phyloP scores from a whole-genome alignment of 257 asterid genomes.

The Linaria vulgaris region DNA sequence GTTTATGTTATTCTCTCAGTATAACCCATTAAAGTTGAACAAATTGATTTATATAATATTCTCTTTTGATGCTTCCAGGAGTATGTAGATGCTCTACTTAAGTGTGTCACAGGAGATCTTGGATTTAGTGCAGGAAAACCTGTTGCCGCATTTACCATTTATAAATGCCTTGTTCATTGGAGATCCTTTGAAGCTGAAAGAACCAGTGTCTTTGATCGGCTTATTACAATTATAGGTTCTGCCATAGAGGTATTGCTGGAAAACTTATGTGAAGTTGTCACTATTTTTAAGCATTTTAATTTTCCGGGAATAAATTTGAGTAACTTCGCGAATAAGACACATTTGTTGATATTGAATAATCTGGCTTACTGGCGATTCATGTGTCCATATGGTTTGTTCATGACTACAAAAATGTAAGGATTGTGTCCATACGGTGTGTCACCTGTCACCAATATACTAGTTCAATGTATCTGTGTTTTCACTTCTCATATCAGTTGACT shows the following conservation, averaged over 20 bases:
- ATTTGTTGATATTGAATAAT: conserved; percentile 16
- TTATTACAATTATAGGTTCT: conserved; percentile 77
- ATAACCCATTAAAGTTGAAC: conserved; percentile 12
- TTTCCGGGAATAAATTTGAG: not conserved
- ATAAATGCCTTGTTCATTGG: conserved; percentile 84
- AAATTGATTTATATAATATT: not conserved
- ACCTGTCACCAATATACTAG: not conserved
- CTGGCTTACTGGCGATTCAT: conserved; percentile 16
- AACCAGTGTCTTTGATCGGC: conserved; percentile 82
- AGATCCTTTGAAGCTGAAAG: conserved; percentile 80
- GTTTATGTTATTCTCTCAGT: not conserved
- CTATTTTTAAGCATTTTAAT: conserved; percentile 15
- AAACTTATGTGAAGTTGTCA: conserved; percentile 1
- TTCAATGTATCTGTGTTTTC: conserved; percentile 9
- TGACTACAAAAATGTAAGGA: too few relatives aligned
- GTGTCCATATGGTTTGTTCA: too few relatives aligned
- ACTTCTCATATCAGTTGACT: conserved; percentile 14
- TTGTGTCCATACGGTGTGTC: not conserved
- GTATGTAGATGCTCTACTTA: conserved; percentile 55
- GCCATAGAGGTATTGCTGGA: conserved; percentile 63
- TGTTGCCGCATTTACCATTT: conserved; percentile 77
- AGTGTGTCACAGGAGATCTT: conserved; percentile 55
- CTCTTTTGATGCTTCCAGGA: conserved; percentile 51
- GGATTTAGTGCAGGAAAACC: conserved; percentile 94
- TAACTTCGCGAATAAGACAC: conserved; percentile 7